Evolutionary conservation across 2,329 filamentous ascomycete species (phyloP).

Genomic region (Talaromyces sp.): DNA sequence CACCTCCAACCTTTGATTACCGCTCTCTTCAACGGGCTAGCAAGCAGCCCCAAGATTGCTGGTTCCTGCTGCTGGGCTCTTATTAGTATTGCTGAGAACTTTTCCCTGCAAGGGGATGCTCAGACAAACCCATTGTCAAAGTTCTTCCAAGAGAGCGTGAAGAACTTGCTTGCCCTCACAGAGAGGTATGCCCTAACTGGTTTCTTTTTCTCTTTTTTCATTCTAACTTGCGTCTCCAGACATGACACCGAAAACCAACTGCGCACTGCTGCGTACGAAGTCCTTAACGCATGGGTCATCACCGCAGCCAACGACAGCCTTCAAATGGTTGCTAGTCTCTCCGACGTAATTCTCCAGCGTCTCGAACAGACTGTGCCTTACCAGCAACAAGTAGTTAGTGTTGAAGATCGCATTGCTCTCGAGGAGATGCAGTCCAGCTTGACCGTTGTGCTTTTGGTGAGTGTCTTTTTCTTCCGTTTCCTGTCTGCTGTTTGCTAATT

Average conservation of each 20-base stretch:
- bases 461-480: constrained; percentile 9
- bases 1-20: constrained; percentile 82
- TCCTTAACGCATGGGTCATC: constrained; percentile 88
- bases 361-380: constrained; percentile 84
- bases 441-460: constrained; percentile 72
- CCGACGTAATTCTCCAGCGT: constrained; percentile 82
- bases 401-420: constrained; percentile 90
- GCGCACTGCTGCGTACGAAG: constrained; percentile 93
- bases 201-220: neutral
- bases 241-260: constrained; percentile 79
- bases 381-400: constrained; percentile 88
- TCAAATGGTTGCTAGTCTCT: constrained; percentile 71
- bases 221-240: constrained; percentile 19
- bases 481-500: constrained; percentile 9
- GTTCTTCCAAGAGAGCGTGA: constrained; percentile 89
- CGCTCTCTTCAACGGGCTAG: constrained; percentile 82
- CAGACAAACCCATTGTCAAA: constrained; percentile 76
- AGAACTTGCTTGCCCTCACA: constrained; percentile 77
- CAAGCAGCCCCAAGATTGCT: constrained; percentile 92
- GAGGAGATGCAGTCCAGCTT: constrained; percentile 98
- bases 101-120: constrained; percentile 77
- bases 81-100: constrained; percentile 96
- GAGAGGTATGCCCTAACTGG: constrained; percentile 50
- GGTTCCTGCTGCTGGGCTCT: constrained; percentile 98
- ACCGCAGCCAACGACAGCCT: constrained; percentile 86